Evolutionary conservation across 768 basidiomycete genomes (phyloP).

Genomic region (Podaxis sp.): DNA sequence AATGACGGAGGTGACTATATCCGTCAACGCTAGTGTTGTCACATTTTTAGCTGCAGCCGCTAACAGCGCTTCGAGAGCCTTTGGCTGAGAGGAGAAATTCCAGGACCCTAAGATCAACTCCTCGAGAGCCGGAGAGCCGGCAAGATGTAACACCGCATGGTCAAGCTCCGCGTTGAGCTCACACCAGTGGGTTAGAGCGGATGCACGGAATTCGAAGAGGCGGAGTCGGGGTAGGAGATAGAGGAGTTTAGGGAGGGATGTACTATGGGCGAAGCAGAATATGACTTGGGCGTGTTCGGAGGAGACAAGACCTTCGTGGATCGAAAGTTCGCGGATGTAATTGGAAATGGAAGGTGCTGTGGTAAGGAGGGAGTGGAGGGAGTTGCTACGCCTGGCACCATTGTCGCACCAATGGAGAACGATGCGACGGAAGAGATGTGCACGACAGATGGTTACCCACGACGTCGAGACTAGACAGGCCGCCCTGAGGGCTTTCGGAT

Average conservation of each 20-base stretch:
- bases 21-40: not conserved
- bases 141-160: not conserved
- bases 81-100: conserved; percentile 9
- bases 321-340: conserved; percentile 9
- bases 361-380: conserved; percentile 1
- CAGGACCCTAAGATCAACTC: conserved; percentile 9
- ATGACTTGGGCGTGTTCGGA: conserved; percentile 3
- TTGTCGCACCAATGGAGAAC: conserved; percentile 11
- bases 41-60: not conserved
- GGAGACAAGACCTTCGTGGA: conserved; percentile 8
- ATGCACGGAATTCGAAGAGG: conserved; percentile 8
- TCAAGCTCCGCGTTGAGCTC: conserved; percentile 9
- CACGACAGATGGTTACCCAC: conserved; percentile 7
- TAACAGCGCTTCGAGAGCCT: conserved; percentile 2
- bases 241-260: conserved; percentile 6
- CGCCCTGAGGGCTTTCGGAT: conserved; percentile 4
- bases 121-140: not conserved
- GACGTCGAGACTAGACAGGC: conserved; percentile 4
- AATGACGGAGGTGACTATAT: conserved; percentile 5
- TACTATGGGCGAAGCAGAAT: conserved; percentile 4
- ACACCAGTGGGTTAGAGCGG: conserved; percentile 8
- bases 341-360: not conserved
- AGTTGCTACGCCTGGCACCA: not conserved
- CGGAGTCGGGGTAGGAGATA: conserved; percentile 4
- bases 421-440: conserved; percentile 9